Evolutionary conservation across 108 stramenopile species (phyloP).

Genomic region (Nitzschia palea): DNA sequence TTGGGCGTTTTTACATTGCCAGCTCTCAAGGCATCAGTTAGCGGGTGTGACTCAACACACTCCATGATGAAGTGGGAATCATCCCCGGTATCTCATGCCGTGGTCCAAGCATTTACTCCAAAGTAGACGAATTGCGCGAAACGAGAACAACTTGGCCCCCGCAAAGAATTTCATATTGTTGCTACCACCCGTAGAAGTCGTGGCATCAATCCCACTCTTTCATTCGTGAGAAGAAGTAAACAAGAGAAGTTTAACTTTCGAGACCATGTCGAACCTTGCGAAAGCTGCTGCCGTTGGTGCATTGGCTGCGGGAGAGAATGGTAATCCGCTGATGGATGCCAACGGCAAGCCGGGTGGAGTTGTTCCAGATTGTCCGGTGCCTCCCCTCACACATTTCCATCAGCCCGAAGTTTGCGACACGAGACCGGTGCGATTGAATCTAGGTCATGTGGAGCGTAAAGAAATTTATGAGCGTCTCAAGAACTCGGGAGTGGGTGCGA

Average conservation of each 20-base stretch:
- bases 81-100: too few relatives aligned
- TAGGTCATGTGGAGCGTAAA: constrained; percentile 12
- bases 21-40: too few relatives aligned
- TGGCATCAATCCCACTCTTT: constrained; percentile 3
- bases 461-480: constrained; percentile 12
- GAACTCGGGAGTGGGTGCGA: constrained; percentile 24
- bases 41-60: too few relatives aligned
- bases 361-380: constrained; percentile 11
- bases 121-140: too few relatives aligned
- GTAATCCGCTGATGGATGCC: background rate
- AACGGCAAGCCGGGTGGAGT: constrained; percentile 1
- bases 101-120: too few relatives aligned
- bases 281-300: constrained; percentile 35
- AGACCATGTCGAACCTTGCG: constrained; percentile 12
- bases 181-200: too few relatives aligned
- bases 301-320: constrained; percentile 14
- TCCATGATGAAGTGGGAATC: too few relatives aligned
- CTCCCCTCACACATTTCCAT: constrained; percentile 27
- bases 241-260: too few relatives aligned
- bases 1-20: too few relatives aligned
- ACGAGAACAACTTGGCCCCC: too few relatives aligned
- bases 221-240: background rate
- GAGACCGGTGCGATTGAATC: constrained; percentile 2
- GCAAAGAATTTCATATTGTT: too few relatives aligned
- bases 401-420: constrained; percentile 14